Base-by-base conservation (phyloP, 2,329 filamentous ascomycete species). In the Fusarium equiseti region DNA sequence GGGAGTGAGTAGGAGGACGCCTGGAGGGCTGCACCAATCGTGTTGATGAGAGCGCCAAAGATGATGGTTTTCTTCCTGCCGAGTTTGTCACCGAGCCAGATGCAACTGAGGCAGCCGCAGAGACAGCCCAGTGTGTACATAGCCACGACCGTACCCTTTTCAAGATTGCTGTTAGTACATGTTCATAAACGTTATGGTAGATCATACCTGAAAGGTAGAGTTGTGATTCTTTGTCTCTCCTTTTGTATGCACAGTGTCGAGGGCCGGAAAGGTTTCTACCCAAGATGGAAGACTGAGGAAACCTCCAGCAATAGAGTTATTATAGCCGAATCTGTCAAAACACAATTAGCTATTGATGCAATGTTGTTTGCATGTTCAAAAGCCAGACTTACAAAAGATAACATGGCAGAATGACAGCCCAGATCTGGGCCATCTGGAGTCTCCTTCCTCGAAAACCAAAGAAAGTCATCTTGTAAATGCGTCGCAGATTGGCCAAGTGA, bases 371-470 rank as follows among this genome's bases (percentile, higher is more conserved):
- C 15, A 3, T 5, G 1, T 12, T 16, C 15, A 6, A 2, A 8
- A 8, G 6, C 3, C 3, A 3, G 8, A 44, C 58, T 27, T 35
- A 58, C 52, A 60, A 22, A 8, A 61, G 27, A 29, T 61, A 61
- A 3, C 58, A 58, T 1, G 58, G 52, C 18, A 61, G 13, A 13
- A 61, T 58, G 13, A 61, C 58, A 0, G 43, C 43, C 58, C 52
- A 58, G 13, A 61, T 61, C 43, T 61, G 58, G 3, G 52, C 58
- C 18, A 58, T 58, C 11, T 58, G 52, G 7, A 61, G 43, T 27
- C 32, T 58, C 8, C 26, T 58, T 15, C 58, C 52, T 29, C 43
- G 58, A 18, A 61, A 15, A 3, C 27, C 12, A n/a, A 43, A 35
- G 52, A 61, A 49, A 49, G 8, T 5, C 52, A 60, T 58, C 13